phyloP scores from a whole-genome alignment of 169 alveolate species.

The Besnoitia besnoiti region DNA sequence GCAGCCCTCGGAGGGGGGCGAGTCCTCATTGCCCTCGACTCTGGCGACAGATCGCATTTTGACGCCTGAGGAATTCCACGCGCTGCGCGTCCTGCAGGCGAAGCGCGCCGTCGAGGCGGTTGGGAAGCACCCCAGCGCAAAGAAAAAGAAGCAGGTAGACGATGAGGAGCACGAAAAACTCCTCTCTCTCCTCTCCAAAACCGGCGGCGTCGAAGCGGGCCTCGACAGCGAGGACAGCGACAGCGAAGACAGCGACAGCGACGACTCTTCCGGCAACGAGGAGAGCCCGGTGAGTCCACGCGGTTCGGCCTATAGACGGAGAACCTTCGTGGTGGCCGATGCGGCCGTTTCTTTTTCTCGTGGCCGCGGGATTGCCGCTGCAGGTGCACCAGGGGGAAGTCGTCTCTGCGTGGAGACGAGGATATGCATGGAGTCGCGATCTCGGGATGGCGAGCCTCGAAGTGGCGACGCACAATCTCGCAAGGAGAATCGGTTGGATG shows the following conservation, averaged over 20 bases:
- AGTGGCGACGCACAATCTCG: no score
- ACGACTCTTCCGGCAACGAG: not conserved
- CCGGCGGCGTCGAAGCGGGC: not conserved
- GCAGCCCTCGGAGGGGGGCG: not conserved
- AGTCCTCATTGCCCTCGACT: not conserved
- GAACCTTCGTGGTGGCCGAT: no score
- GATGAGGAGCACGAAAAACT: not conserved
- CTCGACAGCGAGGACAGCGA: not conserved
- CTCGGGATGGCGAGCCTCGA: no score
- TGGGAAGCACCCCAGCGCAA: not conserved
- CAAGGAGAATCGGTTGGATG: no score
- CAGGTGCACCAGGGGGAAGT: no score
- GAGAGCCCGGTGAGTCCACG: no score
- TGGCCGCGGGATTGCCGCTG: no score
- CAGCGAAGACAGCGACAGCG: conserved; percentile 1
- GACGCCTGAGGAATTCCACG: conserved; percentile 13
- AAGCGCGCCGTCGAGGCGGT: not conserved
- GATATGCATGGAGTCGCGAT: no score
- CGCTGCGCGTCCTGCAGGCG: conserved; percentile 28
- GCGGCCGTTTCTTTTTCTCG: no score
- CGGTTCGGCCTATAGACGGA: no score
- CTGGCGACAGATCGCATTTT: conserved; percentile 17
- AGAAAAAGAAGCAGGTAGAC: not conserved
- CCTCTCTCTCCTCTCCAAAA: not conserved
- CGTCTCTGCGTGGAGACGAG: no score